A percentile compares a stretch with the other conserved stretches of the same genome.
Conservation (phyloP, 2,329 filamentous ascomycete species). For the Graphium sp. region DNA sequence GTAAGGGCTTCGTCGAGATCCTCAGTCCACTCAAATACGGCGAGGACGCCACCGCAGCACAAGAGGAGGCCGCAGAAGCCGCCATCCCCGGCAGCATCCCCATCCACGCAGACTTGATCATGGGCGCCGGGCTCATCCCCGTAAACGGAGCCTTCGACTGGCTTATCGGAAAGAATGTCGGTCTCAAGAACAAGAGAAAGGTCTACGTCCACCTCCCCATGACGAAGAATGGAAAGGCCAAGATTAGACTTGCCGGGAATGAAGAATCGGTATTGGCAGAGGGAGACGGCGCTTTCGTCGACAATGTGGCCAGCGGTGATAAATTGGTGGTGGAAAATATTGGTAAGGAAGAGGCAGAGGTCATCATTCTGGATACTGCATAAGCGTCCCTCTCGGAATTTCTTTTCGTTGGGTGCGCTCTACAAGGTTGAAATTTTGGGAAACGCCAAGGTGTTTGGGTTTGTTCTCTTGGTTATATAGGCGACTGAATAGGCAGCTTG, state of each 20-base stretch:
- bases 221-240: slow-evolving; percentile 59
- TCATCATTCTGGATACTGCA: slow-evolving; percentile 51
- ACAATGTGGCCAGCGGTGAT: slow-evolving; percentile 46
- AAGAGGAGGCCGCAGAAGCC: slow-evolving; percentile 49
- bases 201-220: slow-evolving; percentile 70
- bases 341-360: slow-evolving; percentile 51
- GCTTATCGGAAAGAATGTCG: slow-evolving; percentile 45
- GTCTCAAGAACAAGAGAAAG: slow-evolving; percentile 42
- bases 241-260: slow-evolving; percentile 48
- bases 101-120: slow-evolving; percentile 70
- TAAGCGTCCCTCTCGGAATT: too few species aligned
- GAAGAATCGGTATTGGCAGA: slow-evolving; percentile 51
- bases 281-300: slow-evolving; percentile 69
- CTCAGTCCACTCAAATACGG: slow-evolving; percentile 60
- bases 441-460: too few species aligned
- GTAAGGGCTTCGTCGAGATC: slow-evolving; percentile 53
- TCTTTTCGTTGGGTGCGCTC: too few species aligned
- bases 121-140: slow-evolving; percentile 60
- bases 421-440: too few species aligned
- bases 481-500: too few species aligned
- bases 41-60: slow-evolving; percentile 36
- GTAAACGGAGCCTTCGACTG: slow-evolving; percentile 53
- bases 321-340: slow-evolving; percentile 48
- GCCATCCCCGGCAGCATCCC: slow-evolving; percentile 53
- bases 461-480: too few species aligned